Evolutionary conservation across 805 yeast genomes (phyloP).

Genomic region (Diddensiella santjacobensis): DNA sequence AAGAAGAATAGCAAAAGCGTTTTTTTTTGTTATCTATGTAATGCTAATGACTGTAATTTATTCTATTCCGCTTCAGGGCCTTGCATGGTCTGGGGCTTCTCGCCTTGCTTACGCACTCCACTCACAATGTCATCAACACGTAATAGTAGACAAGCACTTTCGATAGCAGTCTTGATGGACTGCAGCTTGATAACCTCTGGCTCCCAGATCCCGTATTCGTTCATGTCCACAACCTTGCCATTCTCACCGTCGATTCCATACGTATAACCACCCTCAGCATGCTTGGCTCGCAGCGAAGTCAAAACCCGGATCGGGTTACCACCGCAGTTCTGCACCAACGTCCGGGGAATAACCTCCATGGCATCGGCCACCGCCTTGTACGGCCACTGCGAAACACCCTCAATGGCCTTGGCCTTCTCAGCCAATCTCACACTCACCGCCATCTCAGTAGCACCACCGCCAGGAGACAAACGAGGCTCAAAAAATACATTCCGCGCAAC

Average conservation of each 20-base stretch:
- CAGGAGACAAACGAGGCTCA: conserved; percentile 93
- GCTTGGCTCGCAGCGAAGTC: conserved; percentile 92
- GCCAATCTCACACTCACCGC: conserved; percentile 86
- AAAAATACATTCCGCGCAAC: conserved; percentile 92
- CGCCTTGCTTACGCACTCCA: conserved; percentile 66
- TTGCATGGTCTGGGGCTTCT: conserved; percentile 7
- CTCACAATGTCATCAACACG: conserved; percentile 98
- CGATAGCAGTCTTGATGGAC: conserved; percentile 95
- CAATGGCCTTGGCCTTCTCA: conserved; percentile 86
- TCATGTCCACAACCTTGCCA: conserved; percentile 95
- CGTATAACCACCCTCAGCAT: conserved; percentile 81
- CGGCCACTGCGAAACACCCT: conserved; percentile 98
- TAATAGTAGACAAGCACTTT: conserved; percentile 88
- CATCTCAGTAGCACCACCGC: conserved; percentile 99
- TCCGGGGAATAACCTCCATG: conserved; percentile 96
- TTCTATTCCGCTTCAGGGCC: conserved; percentile 12
- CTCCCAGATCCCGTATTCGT: conserved; percentile 96
- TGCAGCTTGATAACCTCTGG: conserved; percentile 98
- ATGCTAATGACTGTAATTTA: not conserved
- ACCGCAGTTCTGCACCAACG: conserved; percentile 95
- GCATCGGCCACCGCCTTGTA: conserved; percentile 99
- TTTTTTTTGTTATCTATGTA: not conserved
- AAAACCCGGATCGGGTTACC: conserved; percentile 89
- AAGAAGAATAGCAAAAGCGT: not conserved
- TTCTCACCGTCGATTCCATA: conserved; percentile 93